These are phyloP conservation scores for Chlamydomonas reinhardtii DNA, from an alignment of 163 green algal genomes.

Conservation along the genomic window DNA sequence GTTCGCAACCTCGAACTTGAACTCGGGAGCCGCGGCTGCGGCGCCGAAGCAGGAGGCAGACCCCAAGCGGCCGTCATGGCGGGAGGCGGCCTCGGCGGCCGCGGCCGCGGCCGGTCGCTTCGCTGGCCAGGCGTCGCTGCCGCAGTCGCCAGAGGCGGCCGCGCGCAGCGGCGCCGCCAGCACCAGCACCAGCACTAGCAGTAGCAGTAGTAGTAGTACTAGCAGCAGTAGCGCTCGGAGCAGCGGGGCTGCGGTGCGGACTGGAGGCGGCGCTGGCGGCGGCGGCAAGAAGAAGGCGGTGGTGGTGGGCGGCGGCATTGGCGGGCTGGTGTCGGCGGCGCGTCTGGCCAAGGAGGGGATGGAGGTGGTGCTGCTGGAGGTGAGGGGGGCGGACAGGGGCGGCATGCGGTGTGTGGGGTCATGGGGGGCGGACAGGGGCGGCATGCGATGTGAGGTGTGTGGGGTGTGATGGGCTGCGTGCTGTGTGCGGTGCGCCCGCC, in stretches of 20 bases:
- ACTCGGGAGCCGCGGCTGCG: neutral
- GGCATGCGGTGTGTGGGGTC: neutral
- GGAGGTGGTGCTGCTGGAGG: constrained; percentile 78
- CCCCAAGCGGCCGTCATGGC: no score
- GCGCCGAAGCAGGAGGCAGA: no score
- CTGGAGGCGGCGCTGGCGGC: neutral
- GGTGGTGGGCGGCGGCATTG: constrained; percentile 81
- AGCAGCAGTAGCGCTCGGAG: neutral
- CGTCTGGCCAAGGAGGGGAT: constrained; percentile 70
- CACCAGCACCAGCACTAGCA: neutral
- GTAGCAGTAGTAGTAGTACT: neutral
- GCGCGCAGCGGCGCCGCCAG: no score
- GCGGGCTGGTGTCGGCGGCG: constrained; percentile 73
- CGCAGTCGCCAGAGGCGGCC: no score
- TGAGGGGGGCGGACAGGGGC: constrained; percentile 24
- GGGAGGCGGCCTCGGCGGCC: neutral
- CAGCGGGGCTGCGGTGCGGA: neutral
- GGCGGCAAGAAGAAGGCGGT: constrained; percentile 38
- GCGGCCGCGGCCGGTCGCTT: neutral
- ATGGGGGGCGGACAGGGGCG: neutral
- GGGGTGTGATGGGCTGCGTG: no score
- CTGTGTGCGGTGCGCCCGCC: no score
- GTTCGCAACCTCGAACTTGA: neutral
- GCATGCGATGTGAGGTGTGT: no score
- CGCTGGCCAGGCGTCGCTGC: no score